Conservation (phyloP, 2,329 filamentous ascomycete genomes). For the Metarhizium guizhouense region DNA sequence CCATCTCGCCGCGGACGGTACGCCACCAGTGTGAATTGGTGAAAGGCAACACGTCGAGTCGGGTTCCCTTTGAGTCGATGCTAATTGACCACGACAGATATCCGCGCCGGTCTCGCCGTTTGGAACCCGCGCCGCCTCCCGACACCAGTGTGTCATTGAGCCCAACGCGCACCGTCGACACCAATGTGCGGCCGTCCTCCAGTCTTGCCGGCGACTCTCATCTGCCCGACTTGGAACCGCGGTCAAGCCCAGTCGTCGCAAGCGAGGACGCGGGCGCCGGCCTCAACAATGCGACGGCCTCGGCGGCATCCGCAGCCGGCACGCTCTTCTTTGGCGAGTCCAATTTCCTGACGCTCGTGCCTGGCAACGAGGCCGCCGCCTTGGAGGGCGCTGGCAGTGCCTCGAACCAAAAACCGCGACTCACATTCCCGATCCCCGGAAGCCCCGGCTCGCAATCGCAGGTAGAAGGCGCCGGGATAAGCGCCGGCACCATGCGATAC, state of each 20-base stretch:
- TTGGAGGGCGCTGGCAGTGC: background rate
- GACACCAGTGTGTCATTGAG: conserved; percentile 5
- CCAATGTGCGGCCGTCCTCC: background rate
- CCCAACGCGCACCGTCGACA: conserved; percentile 2
- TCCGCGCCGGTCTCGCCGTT: conserved; percentile 13
- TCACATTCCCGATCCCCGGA: conserved; percentile 21
- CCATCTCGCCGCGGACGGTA: conserved; percentile 25
- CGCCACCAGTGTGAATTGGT: background rate
- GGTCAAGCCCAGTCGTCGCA: background rate
- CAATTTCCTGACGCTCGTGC: conserved; percentile 28
- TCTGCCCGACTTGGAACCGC: conserved; percentile 1
- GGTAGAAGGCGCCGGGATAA: conserved; percentile 25
- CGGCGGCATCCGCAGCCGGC: conserved; percentile 14
- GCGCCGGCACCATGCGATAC: conserved; percentile 38
- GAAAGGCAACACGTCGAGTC: background rate
- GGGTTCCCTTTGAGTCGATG: background rate
- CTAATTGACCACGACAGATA: conserved; percentile 10
- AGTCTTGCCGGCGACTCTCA: conserved; percentile 1
- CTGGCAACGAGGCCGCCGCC: conserved; percentile 12
- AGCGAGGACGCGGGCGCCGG: conserved; percentile 1
- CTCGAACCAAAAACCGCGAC: conserved; percentile 13
- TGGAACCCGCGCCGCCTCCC: conserved; percentile 9
- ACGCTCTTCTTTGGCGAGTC: conserved; percentile 29
- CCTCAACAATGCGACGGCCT: conserved; percentile 1
- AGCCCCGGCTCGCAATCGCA: conserved; percentile 15